A percentile compares a stretch with the other conserved stretches of the same genome.
phyloP scores from a whole-genome alignment of 495 filamentous ascomycete genomes.

The Glonium stellatum region DNA sequence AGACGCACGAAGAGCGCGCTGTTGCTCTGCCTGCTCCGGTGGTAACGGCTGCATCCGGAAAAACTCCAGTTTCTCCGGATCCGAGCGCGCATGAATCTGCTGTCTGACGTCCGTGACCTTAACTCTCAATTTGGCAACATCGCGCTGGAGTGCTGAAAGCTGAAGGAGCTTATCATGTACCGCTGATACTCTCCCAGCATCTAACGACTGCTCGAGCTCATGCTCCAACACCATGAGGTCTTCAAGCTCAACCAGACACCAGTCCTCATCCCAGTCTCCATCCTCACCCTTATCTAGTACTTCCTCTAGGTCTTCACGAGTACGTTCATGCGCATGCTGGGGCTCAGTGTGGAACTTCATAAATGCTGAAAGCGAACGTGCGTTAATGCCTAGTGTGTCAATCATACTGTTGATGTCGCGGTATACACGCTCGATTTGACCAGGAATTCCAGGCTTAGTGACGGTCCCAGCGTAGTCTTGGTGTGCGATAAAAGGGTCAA shows the following conservation, averaged over 20 bases:
- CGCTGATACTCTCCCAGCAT: constrained; percentile 57
- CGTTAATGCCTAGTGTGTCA: constrained; percentile 83
- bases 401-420: constrained; percentile 95
- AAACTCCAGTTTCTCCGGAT: constrained; percentile 55
- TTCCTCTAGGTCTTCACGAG: constrained; percentile 51
- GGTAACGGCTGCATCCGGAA: constrained; percentile 65
- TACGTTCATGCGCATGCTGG: constrained; percentile 44
- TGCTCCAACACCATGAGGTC: constrained; percentile 54
- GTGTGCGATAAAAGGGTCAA: constrained; percentile 60
- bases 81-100: constrained; percentile 52
- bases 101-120: constrained; percentile 69
- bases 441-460: constrained; percentile 56
- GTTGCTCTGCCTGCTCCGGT: constrained; percentile 71
- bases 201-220: constrained; percentile 49
- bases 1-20: constrained; percentile 68
- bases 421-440: constrained; percentile 79
- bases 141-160: constrained; percentile 56
- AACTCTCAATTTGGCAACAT: constrained; percentile 57
- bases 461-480: constrained; percentile 57
- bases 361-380: constrained; percentile 65
- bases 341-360: constrained; percentile 54
- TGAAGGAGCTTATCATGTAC: constrained; percentile 55
- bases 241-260: constrained; percentile 64
- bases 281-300: constrained; percentile 40
- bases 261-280: constrained; percentile 49